Evolutionary conservation across 2,329 filamentous ascomycete genomes (phyloP).

Genomic region (Aphanocladium album): DNA sequence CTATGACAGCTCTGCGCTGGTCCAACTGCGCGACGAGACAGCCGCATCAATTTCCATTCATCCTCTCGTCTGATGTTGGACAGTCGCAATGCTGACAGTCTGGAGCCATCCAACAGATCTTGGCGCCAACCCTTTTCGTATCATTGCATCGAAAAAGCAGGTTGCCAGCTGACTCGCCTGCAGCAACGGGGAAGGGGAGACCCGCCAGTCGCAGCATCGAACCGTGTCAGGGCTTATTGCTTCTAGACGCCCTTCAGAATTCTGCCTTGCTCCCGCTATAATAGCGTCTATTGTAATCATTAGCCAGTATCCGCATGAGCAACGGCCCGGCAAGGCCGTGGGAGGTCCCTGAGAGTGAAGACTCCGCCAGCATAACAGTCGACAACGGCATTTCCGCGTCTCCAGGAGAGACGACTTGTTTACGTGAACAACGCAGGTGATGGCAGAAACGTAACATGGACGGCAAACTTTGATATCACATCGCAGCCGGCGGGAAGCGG

Average conservation of each 20-base stretch:
- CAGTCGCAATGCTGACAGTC: not conserved
- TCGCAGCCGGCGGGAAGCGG: not conserved
- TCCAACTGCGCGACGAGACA: too few species aligned
- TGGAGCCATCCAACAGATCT: not conserved
- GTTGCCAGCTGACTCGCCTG: not conserved
- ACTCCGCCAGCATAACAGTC: not conserved
- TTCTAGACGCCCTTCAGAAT: not conserved
- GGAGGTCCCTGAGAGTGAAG: not conserved
- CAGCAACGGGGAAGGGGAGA: not conserved
- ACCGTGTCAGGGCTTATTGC: not conserved
- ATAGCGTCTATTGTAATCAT: not conserved
- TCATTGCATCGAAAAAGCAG: not conserved
- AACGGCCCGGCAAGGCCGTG: slow-evolving; percentile 7
- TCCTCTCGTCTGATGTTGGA: not conserved
- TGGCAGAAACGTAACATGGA: not conserved
- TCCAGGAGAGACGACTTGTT: not conserved
- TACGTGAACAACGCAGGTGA: not conserved
- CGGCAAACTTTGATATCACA: not conserved
- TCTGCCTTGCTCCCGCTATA: not conserved
- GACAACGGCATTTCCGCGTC: not conserved
- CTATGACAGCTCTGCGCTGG: too few species aligned
- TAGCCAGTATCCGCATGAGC: not conserved
- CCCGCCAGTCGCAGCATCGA: not conserved
- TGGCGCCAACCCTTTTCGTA: not conserved
- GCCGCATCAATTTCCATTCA: too few species aligned